Percentiles rank a stretch among this genome's conserved stretches.
These are phyloP conservation scores for Musa acuminata DNA, from an alignment of 176 grass and related monocot species.

Conservation along the genomic window DNA sequence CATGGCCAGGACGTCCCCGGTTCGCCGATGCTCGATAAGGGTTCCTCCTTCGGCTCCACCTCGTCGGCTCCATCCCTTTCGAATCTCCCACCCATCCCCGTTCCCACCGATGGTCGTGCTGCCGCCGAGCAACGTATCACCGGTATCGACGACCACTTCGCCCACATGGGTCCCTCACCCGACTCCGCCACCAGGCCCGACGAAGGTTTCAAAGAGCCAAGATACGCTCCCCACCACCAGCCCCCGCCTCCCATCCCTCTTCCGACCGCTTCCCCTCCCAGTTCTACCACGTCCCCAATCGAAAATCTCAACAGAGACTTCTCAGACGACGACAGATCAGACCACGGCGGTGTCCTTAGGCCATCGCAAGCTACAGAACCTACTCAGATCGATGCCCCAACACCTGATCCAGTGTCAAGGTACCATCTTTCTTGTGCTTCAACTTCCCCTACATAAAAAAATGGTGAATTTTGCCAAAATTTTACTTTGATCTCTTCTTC, in stretches of 20 bases:
- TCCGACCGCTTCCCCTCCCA: slow-evolving; percentile 30
- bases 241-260: slow-evolving; percentile 25
- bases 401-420: slow-evolving; percentile 48
- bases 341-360: slow-evolving; percentile 45
- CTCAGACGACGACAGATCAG: slow-evolving; percentile 82
- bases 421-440: slow-evolving; percentile 22
- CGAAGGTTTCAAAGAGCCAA: slow-evolving; percentile 25
- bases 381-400: slow-evolving; percentile 8
- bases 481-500: background rate
- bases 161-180: slow-evolving; percentile 49
- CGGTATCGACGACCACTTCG: slow-evolving; percentile 63
- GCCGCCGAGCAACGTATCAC: slow-evolving; percentile 23
- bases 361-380: slow-evolving; percentile 25
- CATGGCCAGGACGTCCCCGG: slow-evolving; percentile 60
- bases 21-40: slow-evolving; percentile 88
- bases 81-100: slow-evolving; percentile 80
- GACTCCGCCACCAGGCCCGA: slow-evolving; percentile 1
- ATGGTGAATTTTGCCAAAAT: background rate
- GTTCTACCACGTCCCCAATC: slow-evolving; percentile 36
- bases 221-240: slow-evolving; percentile 1
- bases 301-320: slow-evolving; percentile 43
- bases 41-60: slow-evolving; percentile 75
- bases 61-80: slow-evolving; percentile 87
- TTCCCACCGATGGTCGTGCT: slow-evolving; percentile 45
- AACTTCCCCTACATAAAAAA: slow-evolving; percentile 1